Percentiles rank a stretch among this genome's conserved stretches.
Conservation (phyloP, 2,329 filamentous ascomycete species). For the Alternaria arbusti region DNA sequence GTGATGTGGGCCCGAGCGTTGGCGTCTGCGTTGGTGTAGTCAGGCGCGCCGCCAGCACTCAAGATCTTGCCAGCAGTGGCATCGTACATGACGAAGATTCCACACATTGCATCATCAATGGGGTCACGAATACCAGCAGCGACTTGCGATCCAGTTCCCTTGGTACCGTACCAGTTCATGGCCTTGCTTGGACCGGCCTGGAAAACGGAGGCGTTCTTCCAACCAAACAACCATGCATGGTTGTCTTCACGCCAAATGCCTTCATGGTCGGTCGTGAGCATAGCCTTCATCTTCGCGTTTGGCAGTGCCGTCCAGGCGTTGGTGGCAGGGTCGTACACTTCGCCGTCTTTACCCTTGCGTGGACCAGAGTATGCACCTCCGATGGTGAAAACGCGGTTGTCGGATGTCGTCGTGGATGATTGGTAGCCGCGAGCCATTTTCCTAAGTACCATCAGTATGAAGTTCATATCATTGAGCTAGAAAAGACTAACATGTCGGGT, state of each 20-base stretch:
- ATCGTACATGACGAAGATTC: slow-evolving; percentile 35
- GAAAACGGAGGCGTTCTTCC: slow-evolving; percentile 29
- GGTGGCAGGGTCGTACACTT: slow-evolving; percentile 27
- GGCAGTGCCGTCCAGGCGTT: slow-evolving; percentile 32
- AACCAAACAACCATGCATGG: slow-evolving; percentile 31
- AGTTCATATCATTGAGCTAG: background rate
- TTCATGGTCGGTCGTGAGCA: slow-evolving; percentile 30
- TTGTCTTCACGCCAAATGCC: slow-evolving; percentile 36
- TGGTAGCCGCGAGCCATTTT: slow-evolving; percentile 35
- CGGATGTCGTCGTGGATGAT: slow-evolving; percentile 23
- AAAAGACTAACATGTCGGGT: slow-evolving; percentile 19
- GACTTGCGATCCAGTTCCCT: slow-evolving; percentile 22
- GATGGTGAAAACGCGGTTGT: slow-evolving; percentile 34
- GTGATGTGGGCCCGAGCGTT: slow-evolving; percentile 30
- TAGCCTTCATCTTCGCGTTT: slow-evolving; percentile 19
- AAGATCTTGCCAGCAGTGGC: slow-evolving; percentile 30
- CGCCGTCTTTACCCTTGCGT: slow-evolving; percentile 30
- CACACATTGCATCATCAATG: slow-evolving; percentile 31
- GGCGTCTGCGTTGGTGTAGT: slow-evolving; percentile 30
- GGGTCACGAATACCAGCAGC: slow-evolving; percentile 28
- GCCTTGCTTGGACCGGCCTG: slow-evolving; percentile 32
- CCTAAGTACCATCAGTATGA: slow-evolving; percentile 1
- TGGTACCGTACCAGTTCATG: slow-evolving; percentile 36
- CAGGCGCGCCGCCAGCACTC: slow-evolving; percentile 30
- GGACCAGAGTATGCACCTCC: slow-evolving; percentile 34